Conservation (phyloP, 176 grass and related monocot species). For the Coix lacrymajobi region DNA sequence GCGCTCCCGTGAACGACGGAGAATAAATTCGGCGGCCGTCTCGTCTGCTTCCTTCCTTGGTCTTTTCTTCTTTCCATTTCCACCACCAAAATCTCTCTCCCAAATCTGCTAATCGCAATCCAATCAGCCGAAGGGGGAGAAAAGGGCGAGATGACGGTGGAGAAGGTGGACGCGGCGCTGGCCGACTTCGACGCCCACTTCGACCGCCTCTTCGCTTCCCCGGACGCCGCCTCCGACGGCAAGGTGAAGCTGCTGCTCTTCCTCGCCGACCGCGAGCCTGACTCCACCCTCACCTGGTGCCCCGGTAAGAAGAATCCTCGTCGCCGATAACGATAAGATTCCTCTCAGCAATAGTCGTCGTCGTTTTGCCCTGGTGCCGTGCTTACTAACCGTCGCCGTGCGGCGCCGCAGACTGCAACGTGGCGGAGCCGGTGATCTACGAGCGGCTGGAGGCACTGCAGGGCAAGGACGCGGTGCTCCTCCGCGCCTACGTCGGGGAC, state of each 20-base stretch:
- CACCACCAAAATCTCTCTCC: not conserved
- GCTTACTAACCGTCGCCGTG: not conserved
- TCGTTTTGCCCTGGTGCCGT: not conserved
- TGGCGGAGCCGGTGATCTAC: slow-evolving; percentile 87
- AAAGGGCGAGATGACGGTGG: slow-evolving; percentile 27
- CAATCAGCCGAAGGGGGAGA: not conserved
- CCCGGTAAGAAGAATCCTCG: slow-evolving; percentile 32
- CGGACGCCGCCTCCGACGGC: not conserved
- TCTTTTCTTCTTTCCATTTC: not conserved
- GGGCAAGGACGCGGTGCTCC: slow-evolving; percentile 50
- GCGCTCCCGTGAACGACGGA: not conserved
- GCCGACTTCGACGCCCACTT: slow-evolving; percentile 32
- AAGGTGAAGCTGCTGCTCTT: slow-evolving; percentile 82
- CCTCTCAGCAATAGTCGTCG: not conserved
- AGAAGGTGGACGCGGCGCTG: slow-evolving; percentile 34
- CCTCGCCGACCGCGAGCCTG: slow-evolving; percentile 69
- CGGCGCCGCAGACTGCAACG: slow-evolving; percentile 66
- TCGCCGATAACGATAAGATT: not conserved
- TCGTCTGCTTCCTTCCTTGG: not conserved
- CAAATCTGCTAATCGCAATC: not conserved
- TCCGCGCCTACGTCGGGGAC: slow-evolving; percentile 83
- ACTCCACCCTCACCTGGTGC: slow-evolving; percentile 75
- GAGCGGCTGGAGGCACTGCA: slow-evolving; percentile 38
- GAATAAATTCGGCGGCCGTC: not conserved
- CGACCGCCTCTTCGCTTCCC: not conserved